A percentile compares a stretch with the other conserved stretches of the same genome.
Conservation (phyloP, 257 asterid genomes). For the Nicotiana paniculata region DNA sequence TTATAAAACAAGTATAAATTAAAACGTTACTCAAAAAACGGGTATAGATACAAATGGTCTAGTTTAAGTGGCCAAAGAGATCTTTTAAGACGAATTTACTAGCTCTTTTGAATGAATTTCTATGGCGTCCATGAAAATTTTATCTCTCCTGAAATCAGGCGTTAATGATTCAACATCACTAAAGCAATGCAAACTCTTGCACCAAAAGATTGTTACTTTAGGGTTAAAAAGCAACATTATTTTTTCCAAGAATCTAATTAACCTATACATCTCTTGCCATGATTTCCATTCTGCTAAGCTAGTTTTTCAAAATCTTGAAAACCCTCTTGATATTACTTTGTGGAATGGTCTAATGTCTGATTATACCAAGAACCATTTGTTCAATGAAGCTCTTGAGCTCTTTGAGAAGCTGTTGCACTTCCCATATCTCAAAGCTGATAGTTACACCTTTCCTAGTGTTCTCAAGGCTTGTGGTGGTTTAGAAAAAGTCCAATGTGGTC, state of each 20-base stretch:
- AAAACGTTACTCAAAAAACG: too few species aligned
- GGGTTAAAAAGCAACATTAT: constrained; percentile 48
- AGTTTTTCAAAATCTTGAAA: constrained; percentile 40
- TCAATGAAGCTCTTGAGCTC: constrained; percentile 40
- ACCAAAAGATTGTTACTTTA: constrained; percentile 44
- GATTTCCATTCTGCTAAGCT: constrained; percentile 35
- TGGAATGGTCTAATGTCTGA: constrained; percentile 71
- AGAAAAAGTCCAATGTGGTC: constrained; percentile 38
- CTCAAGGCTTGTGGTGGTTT: constrained; percentile 70
- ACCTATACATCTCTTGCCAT: constrained; percentile 44
- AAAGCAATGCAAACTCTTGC: constrained; percentile 30
- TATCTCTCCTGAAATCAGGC: constrained; percentile 38
- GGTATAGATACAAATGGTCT: too few species aligned
- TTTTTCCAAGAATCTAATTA: constrained; percentile 55
- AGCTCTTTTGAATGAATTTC: neutral
- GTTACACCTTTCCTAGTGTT: constrained; percentile 69
- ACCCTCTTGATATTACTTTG: constrained; percentile 54
- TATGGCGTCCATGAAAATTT: constrained; percentile 36
- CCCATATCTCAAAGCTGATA: constrained; percentile 50
- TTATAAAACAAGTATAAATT: too few species aligned
- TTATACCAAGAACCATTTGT: constrained; percentile 51
- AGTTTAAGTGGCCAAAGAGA: too few species aligned
- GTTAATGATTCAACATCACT: constrained; percentile 19
- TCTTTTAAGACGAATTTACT: neutral
- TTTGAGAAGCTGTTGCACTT: constrained; percentile 28